Evolutionary conservation across 495 filamentous ascomycete species (phyloP), one percentile per base, ranked within the genome.

Genomic region (Rusavskia elegans): DNA sequence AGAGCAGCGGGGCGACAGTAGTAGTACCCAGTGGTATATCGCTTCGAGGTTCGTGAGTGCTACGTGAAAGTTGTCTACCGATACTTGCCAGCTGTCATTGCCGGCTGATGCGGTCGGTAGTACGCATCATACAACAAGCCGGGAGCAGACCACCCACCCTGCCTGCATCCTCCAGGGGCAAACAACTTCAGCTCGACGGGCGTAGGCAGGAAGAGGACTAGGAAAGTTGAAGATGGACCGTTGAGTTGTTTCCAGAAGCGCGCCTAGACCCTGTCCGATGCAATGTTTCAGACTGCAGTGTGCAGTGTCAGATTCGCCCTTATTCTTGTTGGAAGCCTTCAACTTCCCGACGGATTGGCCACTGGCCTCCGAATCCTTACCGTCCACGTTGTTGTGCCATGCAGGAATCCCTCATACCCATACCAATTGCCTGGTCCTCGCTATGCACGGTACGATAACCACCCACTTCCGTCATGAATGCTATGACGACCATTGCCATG

Each of bases 251-350:
- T 46, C 44, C 11, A 46, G 44, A 46, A 46, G 44, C 44, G 44
- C 44, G 44, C 44, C 29, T 46, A 46, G 20, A 29, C 23, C 44
- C 44, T 29, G 3, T 50, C 36, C 36, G 51, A 57, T 42, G n/a
- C 23, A 30, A 3, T 25, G 50, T 57, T 57, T 57, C 55, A 57
- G 44, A 16, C 10, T 38, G 45, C 46, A 48, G 27, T 38, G 38
- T 38, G 45, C 46, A 48, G 27, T 38, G 38, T 45, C 40, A 49
- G 16, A 53, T 35, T 27, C 25, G 25, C 25, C 25, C 25, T 27
- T 27, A 45, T 50, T 29, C 27, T 29, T 29, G 21, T 50, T 57
- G 45, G 51, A 21, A 17, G 42, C 37, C 37, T 42, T 29, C 19
- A 20, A 45, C 21, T 19, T 23, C 29, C 41, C 27, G 16, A 32